phyloP scores from a whole-genome alignment of 2,329 filamentous ascomycete species.

The Chaetomiaceae sp. region DNA sequence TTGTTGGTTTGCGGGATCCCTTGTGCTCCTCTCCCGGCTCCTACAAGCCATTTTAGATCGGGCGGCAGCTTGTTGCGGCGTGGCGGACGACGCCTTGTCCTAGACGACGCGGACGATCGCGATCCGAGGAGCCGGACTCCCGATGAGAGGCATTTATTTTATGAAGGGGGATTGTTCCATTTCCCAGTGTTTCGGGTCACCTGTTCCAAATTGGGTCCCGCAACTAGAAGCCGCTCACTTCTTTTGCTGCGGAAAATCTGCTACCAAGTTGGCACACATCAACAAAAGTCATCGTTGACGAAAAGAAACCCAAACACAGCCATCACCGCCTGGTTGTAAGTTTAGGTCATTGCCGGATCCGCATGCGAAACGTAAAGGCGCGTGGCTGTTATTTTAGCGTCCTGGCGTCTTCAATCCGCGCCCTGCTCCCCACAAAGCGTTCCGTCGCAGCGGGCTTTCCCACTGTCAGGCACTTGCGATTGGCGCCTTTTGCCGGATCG shows the following conservation, averaged over 20 bases:
- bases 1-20: background rate
- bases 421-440: slow-evolving; percentile 5
- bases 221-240: too few relatives aligned
- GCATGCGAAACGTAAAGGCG: slow-evolving; percentile 8
- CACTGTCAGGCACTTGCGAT: slow-evolving; percentile 5
- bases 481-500: slow-evolving; percentile 19
- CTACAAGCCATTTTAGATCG: background rate
- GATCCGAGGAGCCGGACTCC: slow-evolving; percentile 8
- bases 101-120: slow-evolving; percentile 1
- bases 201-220: background rate
- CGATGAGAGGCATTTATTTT: slow-evolving; percentile 7
- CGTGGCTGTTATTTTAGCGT: too few relatives aligned
- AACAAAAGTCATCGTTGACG: too few relatives aligned
- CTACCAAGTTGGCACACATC: too few relatives aligned
- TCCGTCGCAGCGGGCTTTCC: slow-evolving; percentile 10
- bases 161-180: background rate
- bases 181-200: background rate
- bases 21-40: background rate
- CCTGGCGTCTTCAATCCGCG: slow-evolving; percentile 15
- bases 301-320: too few relatives aligned
- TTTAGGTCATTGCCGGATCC: slow-evolving; percentile 1
- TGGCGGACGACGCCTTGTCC: slow-evolving; percentile 1
- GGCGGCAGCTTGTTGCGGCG: background rate
- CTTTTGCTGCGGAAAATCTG: too few relatives aligned
- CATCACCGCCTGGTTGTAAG: too few relatives aligned